Base-by-base conservation (phyloP, 371 early-diverging fungal species). In the Thermomucor indicae-seudaticae region DNA sequence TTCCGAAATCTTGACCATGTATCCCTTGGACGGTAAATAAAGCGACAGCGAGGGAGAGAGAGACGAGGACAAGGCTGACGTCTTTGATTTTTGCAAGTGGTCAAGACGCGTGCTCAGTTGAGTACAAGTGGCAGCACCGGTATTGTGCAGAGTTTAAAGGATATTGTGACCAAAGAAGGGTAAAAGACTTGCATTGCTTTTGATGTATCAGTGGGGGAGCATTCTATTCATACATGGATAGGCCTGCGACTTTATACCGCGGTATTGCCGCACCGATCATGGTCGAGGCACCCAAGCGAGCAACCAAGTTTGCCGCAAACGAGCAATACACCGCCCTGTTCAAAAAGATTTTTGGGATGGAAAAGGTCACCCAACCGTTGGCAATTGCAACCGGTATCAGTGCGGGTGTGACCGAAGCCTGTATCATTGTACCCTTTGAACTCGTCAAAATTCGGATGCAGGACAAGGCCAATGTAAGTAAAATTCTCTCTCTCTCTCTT, bases 211-310 rank as follows among this genome's bases (percentile, higher is more conserved):
- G 4, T 24, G 14, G 17, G 28, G 17, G n/a, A 45, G 30, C 25
- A 49, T 14, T 27, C 31, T 16, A 25, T 11, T 55, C 16, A 24
- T 35, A 51, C 27, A 24, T 31, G 29, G 35, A 47, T 50, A 84
- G 85, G 25, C 73, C 86, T 47, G 78, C 75, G 24, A 76, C 85
- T 7, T 79, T 97, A 37, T 97, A 97, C 70, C 84, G 97, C 51
- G 97, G 98, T 39, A 96, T 97, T 53, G 58, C 93, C 29, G 93
- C 98, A 17, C 98, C 98, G 4, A 93, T 97, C 65, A 73, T 96
- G 74, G 94, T 97, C 1, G 98, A 97, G 75, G 98, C 98, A 39
- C 98, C 98, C 16, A 97, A 97, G 78, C 86, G 98, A 47, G 95
- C 96, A 11, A 95, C 90, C 69, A 97, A 97, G 67, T 96, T 97